These are phyloP conservation scores for Alternaria conjuncta DNA, from an alignment of 2,329 filamentous ascomycete genomes.

Conservation along the genomic window DNA sequence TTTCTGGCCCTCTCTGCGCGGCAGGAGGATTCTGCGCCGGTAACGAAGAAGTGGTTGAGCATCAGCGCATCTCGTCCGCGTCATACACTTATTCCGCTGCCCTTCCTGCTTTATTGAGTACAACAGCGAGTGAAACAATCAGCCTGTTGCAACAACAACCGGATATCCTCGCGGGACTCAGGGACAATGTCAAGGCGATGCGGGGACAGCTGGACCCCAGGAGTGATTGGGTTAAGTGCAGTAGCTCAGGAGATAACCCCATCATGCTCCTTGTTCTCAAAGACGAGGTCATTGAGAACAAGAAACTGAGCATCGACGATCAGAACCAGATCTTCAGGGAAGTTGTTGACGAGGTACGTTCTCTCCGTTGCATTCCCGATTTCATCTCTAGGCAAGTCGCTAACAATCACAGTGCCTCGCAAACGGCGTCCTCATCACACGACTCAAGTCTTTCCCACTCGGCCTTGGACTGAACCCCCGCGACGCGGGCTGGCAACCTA, in stretches of 20 bases:
- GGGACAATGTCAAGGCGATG: slow-evolving; percentile 88
- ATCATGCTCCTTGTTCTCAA: slow-evolving; percentile 85
- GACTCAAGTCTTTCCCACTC: slow-evolving; percentile 76
- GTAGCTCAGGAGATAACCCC: slow-evolving; percentile 83
- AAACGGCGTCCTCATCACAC: slow-evolving; percentile 88
- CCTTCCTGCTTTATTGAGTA: slow-evolving; percentile 88
- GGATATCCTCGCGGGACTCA: slow-evolving; percentile 76
- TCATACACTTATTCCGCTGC: slow-evolving; percentile 97
- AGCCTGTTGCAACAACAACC: slow-evolving; percentile 85
- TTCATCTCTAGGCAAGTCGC: background rate
- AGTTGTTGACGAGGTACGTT: slow-evolving; percentile 89
- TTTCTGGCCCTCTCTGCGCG: slow-evolving; percentile 87
- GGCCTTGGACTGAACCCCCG: slow-evolving; percentile 66
- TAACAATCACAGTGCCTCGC: slow-evolving; percentile 68
- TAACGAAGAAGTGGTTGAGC: slow-evolving; percentile 87
- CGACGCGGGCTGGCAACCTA: slow-evolving; percentile 70
- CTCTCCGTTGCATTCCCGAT: background rate
- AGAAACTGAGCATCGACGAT: slow-evolving; percentile 72
- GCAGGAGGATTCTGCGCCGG: slow-evolving; percentile 97
- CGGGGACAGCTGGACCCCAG: slow-evolving; percentile 86
- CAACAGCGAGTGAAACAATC: slow-evolving; percentile 93
- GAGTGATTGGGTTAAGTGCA: slow-evolving; percentile 89
- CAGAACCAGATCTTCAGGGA: slow-evolving; percentile 88
- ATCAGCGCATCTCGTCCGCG: slow-evolving; percentile 90
- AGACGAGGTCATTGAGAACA: slow-evolving; percentile 76